A percentile compares a stretch with the other conserved stretches of the same genome.
Conservation (phyloP, 495 filamentous ascomycete genomes). For the Elasticomyces elasticus region DNA sequence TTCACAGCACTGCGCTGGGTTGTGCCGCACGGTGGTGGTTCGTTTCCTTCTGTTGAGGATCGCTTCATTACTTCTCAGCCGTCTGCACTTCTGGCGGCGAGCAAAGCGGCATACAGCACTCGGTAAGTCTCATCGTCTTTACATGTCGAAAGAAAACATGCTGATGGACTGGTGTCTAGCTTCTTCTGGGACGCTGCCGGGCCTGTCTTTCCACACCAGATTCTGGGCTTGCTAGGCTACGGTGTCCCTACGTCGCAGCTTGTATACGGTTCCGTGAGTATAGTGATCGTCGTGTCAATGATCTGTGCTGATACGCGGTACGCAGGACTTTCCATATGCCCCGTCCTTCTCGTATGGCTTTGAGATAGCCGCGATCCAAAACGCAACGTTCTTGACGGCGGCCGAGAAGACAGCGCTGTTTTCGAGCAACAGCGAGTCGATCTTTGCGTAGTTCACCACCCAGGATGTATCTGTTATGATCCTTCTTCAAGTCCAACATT, state of each 20-base stretch:
- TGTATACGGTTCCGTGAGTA: constrained; percentile 24
- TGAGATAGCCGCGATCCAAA: not conserved
- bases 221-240: constrained; percentile 23
- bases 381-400: constrained; percentile 2
- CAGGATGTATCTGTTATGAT: no score
- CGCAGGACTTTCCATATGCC: constrained; percentile 7
- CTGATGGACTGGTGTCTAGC: not conserved
- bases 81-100: not conserved
- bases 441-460: no score
- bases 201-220: constrained; percentile 23
- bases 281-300: not conserved
- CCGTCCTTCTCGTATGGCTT: not conserved
- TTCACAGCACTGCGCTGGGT: constrained; percentile 23
- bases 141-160: no score
- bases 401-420: not conserved
- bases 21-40: constrained; percentile 25
- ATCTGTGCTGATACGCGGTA: not conserved
- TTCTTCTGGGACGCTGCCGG: constrained; percentile 25
- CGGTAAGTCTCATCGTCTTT: not conserved
- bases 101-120: not conserved
- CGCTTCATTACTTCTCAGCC: constrained; percentile 15
- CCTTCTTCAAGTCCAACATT: no score
- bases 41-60: constrained; percentile 24
- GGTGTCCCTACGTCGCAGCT: constrained; percentile 21
- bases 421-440: not conserved